A percentile compares a stretch with the other conserved stretches of the same genome.
These are phyloP conservation scores for Dovyalis caffra DNA, from an alignment of 345 rosid species.

Conservation along the genomic window DNA sequence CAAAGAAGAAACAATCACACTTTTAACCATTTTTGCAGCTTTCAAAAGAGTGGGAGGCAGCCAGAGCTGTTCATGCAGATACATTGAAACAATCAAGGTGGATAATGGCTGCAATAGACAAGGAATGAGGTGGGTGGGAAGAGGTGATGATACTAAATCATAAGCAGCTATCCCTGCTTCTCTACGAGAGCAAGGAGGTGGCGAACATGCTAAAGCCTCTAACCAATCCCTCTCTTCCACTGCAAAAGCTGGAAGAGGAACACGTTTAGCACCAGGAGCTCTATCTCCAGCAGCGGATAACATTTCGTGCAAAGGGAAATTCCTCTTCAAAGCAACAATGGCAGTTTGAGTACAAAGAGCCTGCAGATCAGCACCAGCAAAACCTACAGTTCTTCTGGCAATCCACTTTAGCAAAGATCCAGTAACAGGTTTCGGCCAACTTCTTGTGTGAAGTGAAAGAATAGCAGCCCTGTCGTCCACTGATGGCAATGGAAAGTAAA, in stretches of 20 bases:
- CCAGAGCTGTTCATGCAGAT: conserved; percentile 73
- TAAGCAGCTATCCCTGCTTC: conserved; percentile 91
- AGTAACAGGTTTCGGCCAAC: conserved; percentile 89
- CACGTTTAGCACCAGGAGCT: conserved; percentile 47
- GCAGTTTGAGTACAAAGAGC: conserved; percentile 97
- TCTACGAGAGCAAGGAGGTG: conserved; percentile 93
- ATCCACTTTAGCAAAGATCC: conserved; percentile 82
- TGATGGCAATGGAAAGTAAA: conserved; percentile 91
- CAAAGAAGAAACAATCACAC: conserved; percentile 56
- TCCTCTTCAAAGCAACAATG: conserved; percentile 82
- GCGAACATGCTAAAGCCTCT: conserved; percentile 85
- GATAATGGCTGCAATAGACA: conserved; percentile 70
- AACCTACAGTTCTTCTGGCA: conserved; percentile 80
- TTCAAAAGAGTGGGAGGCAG: conserved; percentile 70
- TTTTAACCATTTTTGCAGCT: conserved; percentile 58
- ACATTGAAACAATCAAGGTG: conserved; percentile 68
- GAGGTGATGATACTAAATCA: conserved; percentile 75
- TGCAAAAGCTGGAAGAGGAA: conserved; percentile 70
- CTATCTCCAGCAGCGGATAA: conserved; percentile 68
- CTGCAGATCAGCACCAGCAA: conserved; percentile 99
- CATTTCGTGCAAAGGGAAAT: conserved; percentile 83
- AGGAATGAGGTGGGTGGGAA: conserved; percentile 77
- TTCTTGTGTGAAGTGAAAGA: conserved; percentile 80
- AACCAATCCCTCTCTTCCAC: conserved; percentile 97
- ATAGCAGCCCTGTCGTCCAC: conserved; percentile 82